phyloP scores from a whole-genome alignment of 805 yeast genomes.

The Candida germanica region DNA sequence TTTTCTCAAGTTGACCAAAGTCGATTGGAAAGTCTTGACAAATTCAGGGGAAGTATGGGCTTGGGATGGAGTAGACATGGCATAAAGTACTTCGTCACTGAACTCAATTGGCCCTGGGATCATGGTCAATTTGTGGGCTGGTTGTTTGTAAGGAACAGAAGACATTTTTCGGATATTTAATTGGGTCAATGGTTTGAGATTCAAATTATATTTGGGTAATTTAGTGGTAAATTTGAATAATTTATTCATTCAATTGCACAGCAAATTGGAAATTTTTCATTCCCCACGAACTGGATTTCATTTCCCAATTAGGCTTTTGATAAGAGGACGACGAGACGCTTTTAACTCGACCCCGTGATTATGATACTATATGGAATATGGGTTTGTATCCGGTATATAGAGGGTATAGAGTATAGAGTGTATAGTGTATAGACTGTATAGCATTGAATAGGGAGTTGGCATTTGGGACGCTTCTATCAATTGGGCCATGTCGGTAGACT shows the following conservation, averaged over 20 bases:
- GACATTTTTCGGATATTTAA: conserved; percentile 31
- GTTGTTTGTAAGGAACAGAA: conserved; percentile 35
- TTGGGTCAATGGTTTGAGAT: not conserved
- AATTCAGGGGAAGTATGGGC: conserved; percentile 92
- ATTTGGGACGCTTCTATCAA: no score
- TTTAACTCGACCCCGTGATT: no score
- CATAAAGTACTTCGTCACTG: conserved; percentile 71
- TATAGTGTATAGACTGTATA: no score
- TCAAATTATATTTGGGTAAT: not conserved
- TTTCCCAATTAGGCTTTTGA: no score
- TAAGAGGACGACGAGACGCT: no score
- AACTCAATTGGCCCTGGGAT: conserved; percentile 89
- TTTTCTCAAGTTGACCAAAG: conserved; percentile 63
- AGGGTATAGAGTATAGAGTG: not conserved
- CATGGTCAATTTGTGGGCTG: conserved; percentile 48
- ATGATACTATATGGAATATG: no score
- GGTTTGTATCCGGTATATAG: not conserved
- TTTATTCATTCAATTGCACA: conserved; percentile 7
- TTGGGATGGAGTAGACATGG: conserved; percentile 79
- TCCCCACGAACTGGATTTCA: conserved; percentile 5
- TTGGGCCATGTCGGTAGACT: no score
- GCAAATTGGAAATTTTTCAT: not conserved
- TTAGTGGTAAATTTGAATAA: no score
- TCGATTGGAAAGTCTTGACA: conserved; percentile 65
- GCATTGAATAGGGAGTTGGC: no score